Percentiles rank a stretch among this genome's conserved stretches.
Evolutionary conservation across 164 flowering plant species (phyloP).

Genomic region (Berberis vulgaris): DNA sequence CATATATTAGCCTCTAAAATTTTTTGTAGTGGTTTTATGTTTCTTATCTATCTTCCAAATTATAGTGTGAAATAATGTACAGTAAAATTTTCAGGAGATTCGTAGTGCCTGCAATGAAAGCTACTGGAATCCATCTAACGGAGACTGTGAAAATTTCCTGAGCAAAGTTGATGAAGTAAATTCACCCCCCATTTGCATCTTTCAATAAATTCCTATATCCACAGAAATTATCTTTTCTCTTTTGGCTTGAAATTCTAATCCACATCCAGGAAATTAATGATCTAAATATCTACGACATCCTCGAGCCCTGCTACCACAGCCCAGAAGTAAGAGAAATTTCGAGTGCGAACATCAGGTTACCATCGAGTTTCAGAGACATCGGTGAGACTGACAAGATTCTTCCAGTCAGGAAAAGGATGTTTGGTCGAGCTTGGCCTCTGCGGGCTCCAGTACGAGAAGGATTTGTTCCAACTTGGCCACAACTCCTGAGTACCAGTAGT

Average conservation of each 20-base stretch:
- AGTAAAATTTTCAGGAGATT: constrained; percentile 29
- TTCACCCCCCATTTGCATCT: neutral
- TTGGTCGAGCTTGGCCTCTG: constrained; percentile 94
- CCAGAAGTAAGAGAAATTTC: constrained; percentile 13
- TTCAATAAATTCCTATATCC: neutral
- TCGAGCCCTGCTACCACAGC: constrained; percentile 80
- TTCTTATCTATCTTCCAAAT: neutral
- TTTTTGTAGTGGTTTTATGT: neutral
- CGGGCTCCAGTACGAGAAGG: constrained; percentile 80
- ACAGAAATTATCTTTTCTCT: neutral
- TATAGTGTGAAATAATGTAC: neutral
- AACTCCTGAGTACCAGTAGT: constrained; percentile 32
- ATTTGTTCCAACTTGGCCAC: constrained; percentile 83
- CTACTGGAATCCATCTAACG: constrained; percentile 35
- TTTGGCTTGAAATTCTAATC: constrained; percentile 1
- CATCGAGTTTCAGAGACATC: constrained; percentile 58
- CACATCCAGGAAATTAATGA: constrained; percentile 36
- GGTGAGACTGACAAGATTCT: constrained; percentile 82
- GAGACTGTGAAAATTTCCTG: constrained; percentile 36
- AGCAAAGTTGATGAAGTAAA: constrained; percentile 49
- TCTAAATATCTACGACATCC: constrained; percentile 73
- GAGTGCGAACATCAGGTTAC: constrained; percentile 30
- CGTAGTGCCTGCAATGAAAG: constrained; percentile 42
- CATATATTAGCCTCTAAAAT: neutral
- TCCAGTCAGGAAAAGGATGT: constrained; percentile 80